These are phyloP conservation scores for Pinus taeda DNA, from an alignment of 75 land plant genomes.

Conservation along the genomic window DNA sequence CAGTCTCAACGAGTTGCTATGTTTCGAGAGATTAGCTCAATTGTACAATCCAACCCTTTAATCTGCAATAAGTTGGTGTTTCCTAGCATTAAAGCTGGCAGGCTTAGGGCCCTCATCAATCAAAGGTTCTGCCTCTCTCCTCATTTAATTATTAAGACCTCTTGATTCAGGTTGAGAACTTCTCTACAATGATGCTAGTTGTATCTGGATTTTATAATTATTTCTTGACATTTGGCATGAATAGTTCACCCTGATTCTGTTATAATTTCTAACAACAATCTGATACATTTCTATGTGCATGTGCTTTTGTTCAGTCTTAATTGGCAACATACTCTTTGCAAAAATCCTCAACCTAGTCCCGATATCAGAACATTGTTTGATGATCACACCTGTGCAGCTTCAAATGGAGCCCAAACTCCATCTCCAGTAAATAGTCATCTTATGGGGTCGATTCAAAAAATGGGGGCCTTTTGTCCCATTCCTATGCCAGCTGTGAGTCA, in stretches of 20 bases:
- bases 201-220: too few relatives aligned
- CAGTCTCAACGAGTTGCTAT: neutral
- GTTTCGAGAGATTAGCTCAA: neutral
- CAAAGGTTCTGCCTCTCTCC: too few relatives aligned
- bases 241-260: too few relatives aligned
- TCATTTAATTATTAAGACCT: too few relatives aligned
- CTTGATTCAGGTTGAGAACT: too few relatives aligned
- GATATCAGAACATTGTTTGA: constrained; percentile 73
- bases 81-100: too few relatives aligned
- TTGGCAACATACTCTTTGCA: constrained; percentile 87
- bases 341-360: too few relatives aligned
- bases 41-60: neutral
- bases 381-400: constrained; percentile 75
- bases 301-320: constrained; percentile 42
- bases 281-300: too few relatives aligned
- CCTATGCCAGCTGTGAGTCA: neutral
- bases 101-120: too few relatives aligned
- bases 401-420: constrained; percentile 72
- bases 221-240: neutral
- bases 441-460: too few relatives aligned
- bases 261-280: too few relatives aligned
- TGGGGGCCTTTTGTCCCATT: neutral
- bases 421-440: neutral
- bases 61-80: neutral
- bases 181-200: too few relatives aligned